Percentiles rank a stretch among this genome's conserved stretches.
These are phyloP conservation scores for Cryphonectria nitschkei DNA, from an alignment of 2,329 filamentous ascomycete species.

Conservation along the genomic window DNA sequence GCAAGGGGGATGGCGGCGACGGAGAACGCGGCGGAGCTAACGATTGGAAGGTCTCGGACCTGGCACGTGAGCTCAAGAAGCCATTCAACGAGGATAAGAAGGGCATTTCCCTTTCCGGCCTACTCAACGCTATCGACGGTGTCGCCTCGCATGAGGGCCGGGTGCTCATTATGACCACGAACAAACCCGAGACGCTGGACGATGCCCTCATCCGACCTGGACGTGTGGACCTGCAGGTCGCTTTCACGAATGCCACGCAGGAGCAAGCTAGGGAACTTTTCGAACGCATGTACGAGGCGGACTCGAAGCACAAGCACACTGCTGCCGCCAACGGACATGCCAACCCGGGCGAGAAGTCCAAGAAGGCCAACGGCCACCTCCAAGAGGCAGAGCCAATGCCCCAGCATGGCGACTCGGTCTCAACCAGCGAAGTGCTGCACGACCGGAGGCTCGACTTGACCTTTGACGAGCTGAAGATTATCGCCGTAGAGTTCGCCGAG, in stretches of 20 bases:
- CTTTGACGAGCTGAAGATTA: constrained; percentile 44
- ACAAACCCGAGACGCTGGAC: constrained; percentile 73
- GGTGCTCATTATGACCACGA: constrained; percentile 82
- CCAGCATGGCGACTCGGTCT: not conserved
- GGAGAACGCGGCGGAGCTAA: constrained; percentile 29
- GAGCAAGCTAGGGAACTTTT: constrained; percentile 62
- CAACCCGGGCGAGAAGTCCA: constrained; percentile 1
- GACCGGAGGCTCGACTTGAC: constrained; percentile 36
- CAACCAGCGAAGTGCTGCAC: constrained; percentile 24
- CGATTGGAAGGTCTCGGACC: constrained; percentile 45
- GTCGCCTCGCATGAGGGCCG: constrained; percentile 79
- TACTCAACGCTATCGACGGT: constrained; percentile 84
- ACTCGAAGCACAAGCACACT: constrained; percentile 34
- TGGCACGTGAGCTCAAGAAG: constrained; percentile 49
- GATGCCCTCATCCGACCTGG: constrained; percentile 75
- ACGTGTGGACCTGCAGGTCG: constrained; percentile 61
- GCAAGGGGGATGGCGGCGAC: constrained; percentile 15
- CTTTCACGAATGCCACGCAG: constrained; percentile 55
- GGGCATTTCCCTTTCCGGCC: constrained; percentile 74
- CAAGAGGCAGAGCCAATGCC: not conserved
- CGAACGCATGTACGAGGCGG: constrained; percentile 61
- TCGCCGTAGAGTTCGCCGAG: constrained; percentile 55
- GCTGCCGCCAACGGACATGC: not conserved
- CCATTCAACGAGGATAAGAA: constrained; percentile 45
- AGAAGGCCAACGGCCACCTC: constrained; percentile 10